Conservation (phyloP, 202 grass and related monocot species). For the Musa balbisiana region DNA sequence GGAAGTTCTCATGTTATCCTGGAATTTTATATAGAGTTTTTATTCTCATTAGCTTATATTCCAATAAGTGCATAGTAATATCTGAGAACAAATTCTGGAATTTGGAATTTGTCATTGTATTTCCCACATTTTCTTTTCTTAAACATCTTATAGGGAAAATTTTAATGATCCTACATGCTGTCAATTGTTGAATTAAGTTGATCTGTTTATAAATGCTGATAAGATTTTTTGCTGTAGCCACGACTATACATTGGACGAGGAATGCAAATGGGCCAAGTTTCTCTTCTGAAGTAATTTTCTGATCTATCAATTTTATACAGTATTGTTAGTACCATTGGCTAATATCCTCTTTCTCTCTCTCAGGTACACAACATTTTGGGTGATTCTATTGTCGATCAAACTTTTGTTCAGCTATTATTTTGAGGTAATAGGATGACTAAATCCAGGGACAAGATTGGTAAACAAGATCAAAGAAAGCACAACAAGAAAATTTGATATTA, state of each 20-base stretch:
- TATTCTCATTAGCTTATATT: too few relatives aligned
- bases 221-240: slow-evolving; percentile 42
- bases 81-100: too few relatives aligned
- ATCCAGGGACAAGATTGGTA: neutral
- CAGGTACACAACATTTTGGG: slow-evolving; percentile 88
- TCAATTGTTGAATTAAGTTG: neutral
- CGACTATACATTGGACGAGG: slow-evolving; percentile 77
- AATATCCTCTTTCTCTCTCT: slow-evolving; percentile 30
- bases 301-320: neutral
- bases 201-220: slow-evolving; percentile 14
- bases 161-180: neutral
- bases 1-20: too few relatives aligned
- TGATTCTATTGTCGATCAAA: slow-evolving; percentile 75
- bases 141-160: neutral
- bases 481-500: neutral
- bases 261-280: slow-evolving; percentile 79
- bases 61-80: too few relatives aligned
- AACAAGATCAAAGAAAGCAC: neutral
- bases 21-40: too few relatives aligned
- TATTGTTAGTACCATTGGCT: slow-evolving; percentile 25
- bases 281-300: slow-evolving; percentile 74
- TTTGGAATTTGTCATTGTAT: neutral
- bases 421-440: slow-evolving; percentile 45
- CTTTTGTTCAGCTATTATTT: slow-evolving; percentile 96
- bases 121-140: neutral